Evolutionary conservation across 805 yeast genomes (phyloP).

Genomic region (Alloascoidea africana): DNA sequence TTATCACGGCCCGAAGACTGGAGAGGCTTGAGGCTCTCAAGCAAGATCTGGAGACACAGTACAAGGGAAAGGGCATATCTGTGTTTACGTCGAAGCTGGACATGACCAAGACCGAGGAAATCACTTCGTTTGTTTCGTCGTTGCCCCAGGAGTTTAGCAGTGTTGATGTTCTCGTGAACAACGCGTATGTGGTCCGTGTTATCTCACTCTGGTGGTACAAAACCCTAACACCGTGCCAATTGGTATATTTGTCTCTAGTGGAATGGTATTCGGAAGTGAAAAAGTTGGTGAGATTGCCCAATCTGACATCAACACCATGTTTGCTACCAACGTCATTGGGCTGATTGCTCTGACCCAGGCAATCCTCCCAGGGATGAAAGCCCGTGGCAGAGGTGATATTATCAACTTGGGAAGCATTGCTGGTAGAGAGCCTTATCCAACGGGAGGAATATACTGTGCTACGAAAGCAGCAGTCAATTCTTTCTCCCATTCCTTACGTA

Average conservation of each 20-base stretch:
- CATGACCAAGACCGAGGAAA: constrained; percentile 36
- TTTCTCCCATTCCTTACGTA: constrained; percentile 47
- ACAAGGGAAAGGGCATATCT: constrained; percentile 24
- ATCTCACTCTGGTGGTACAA: constrained; percentile 1
- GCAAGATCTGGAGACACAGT: constrained; percentile 28
- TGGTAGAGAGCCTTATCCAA: constrained; percentile 56
- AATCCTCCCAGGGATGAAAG: constrained; percentile 54
- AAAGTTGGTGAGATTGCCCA: constrained; percentile 51
- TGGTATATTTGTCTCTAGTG: constrained; percentile 11
- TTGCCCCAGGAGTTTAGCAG: constrained; percentile 41
- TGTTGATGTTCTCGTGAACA: constrained; percentile 48
- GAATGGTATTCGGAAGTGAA: constrained; percentile 63
- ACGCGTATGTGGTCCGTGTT: constrained; percentile 29
- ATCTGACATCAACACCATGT: constrained; percentile 61
- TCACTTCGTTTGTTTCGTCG: constrained; percentile 31
- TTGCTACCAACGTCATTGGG: constrained; percentile 79
- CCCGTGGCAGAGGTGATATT: constrained; percentile 46
- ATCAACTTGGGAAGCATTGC: constrained; percentile 58
- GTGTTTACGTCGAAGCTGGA: constrained; percentile 37
- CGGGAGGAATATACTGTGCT: constrained; percentile 59
- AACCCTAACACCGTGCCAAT: neutral
- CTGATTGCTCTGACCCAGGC: constrained; percentile 74
- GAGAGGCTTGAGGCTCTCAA: constrained; percentile 40
- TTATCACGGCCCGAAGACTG: constrained; percentile 66
- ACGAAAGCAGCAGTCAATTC: constrained; percentile 48